Percentiles rank a stretch among this genome's conserved stretches.
phyloP scores from a whole-genome alignment of 768 basidiomycete species.

The Mycena maculata region DNA sequence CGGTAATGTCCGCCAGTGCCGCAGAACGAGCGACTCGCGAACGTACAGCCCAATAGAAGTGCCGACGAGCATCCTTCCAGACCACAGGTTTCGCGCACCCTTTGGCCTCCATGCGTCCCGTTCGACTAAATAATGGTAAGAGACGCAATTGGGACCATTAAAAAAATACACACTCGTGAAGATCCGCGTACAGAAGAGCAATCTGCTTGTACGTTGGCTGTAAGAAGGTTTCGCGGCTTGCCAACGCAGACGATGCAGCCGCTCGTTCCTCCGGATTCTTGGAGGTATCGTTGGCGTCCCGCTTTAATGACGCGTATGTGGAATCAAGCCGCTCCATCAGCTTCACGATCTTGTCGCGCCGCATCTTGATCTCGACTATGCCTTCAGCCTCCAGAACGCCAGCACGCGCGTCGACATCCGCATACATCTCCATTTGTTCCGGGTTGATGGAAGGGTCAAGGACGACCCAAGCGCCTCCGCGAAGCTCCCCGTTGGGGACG shows the following conservation, averaged over 20 bases:
- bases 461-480: constrained; percentile 99
- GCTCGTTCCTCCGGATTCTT: constrained; percentile 82
- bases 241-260: constrained; percentile 73
- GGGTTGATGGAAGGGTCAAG: constrained; percentile 97
- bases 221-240: constrained; percentile 81
- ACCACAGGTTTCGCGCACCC: constrained; percentile 88
- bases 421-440: constrained; percentile 99
- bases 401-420: constrained; percentile 94
- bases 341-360: constrained; percentile 89
- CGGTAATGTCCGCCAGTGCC: constrained; percentile 70
- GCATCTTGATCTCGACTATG: constrained; percentile 97
- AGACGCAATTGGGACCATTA: constrained; percentile 11
- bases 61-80: constrained; percentile 90
- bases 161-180: constrained; percentile 82
- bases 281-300: constrained; percentile 78
- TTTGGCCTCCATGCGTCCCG: constrained; percentile 97
- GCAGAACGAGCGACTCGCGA: constrained; percentile 79
- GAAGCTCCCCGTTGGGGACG: constrained; percentile 97
- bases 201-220: constrained; percentile 95
- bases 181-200: constrained; percentile 93
- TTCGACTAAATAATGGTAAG: constrained; percentile 66
- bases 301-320: constrained; percentile 84
- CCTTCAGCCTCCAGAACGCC: constrained; percentile 98
- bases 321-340: constrained; percentile 95
- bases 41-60: constrained; percentile 95